Evolutionary conservation across 2,329 filamentous ascomycete species (phyloP).

Genomic region (Botryotinia convoluta): DNA sequence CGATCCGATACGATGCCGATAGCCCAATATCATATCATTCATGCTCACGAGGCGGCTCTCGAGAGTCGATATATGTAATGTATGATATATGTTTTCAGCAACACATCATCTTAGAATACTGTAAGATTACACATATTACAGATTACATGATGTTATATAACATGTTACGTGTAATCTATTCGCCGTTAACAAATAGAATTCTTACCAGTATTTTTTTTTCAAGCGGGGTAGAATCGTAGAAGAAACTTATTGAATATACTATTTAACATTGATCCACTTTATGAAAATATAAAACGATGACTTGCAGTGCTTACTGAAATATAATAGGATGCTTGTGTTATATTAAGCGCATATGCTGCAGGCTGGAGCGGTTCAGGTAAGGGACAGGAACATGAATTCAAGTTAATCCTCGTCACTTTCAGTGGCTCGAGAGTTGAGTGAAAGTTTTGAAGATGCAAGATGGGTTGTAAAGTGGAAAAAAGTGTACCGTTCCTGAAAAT

Average conservation of each 20-base stretch:
- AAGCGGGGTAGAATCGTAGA: neutral
- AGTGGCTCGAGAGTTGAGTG: neutral
- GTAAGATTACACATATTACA: neutral
- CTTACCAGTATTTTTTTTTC: neutral
- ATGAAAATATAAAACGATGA: slow-evolving; percentile 5
- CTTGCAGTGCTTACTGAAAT: slow-evolving; percentile 3
- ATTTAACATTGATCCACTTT: neutral
- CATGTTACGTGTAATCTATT: slow-evolving; percentile 2
- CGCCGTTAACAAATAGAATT: neutral
- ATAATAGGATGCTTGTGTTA: slow-evolving; percentile 11
- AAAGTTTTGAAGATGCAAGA: neutral
- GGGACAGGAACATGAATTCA: slow-evolving; percentile 18
- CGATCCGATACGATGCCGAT: slow-evolving; percentile 4
- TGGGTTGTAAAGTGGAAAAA: neutral
- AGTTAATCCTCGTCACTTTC: slow-evolving; percentile 1
- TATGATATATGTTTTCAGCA: neutral
- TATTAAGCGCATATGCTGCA: slow-evolving; percentile 11
- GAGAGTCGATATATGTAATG: neutral
- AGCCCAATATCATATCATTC: neutral
- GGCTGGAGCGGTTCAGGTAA: slow-evolving; percentile 19
- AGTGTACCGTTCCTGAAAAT: neutral
- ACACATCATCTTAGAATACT: neutral
- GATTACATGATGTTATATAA: neutral
- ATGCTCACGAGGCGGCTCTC: neutral
- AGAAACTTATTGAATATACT: neutral